Evolutionary conservation across 148 eudicot genomes (phyloP), one percentile per base, ranked within the genome.

Genomic region (Polygonum maritimum): DNA sequence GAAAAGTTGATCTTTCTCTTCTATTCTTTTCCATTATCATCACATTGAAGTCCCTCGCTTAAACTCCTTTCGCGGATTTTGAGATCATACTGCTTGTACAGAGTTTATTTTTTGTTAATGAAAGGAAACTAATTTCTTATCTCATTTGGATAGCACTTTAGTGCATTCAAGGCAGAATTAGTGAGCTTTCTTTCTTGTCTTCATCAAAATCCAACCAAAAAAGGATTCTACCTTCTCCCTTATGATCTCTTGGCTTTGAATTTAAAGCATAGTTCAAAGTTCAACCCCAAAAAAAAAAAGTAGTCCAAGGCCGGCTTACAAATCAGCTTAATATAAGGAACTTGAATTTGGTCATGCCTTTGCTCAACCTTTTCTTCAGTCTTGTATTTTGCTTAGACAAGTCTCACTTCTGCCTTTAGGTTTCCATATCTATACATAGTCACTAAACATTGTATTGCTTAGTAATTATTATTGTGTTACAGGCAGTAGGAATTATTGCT

Each of bases 401-500:
- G 36, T 60, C 67, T 4, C 67, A 22, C 8, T 58, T 26, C 36
- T 58, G 11, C 26, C 67, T 58, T 54, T 18, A 54, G 67, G 12
- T 58, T 58, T 14, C 67, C 15, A 8, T 58, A 58, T 62, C 40
- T 63, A 13, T n/a, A 63, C 18, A 63, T 63, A 63, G n/a, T 31
- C 18, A 12, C 69, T n/a, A 4, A 63, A 71, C 74, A 71, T 39
- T 71, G 48, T 71, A 19, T 21, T 40, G 49, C 47, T 44, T 72
- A 15, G 36, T 16, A 3, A 36, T 16, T 2, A 14, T 15, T 62
- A 33, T 74, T 69, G 7, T 65, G 49, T 44, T 85, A 74, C 83
- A 95, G 98, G 98, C 94, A 82, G 98, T 95, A 35, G 98, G 98
- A 78, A 82, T 92, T 73, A 85, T 95, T 81, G 97, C 96, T 79